Base-by-base conservation (phyloP, 768 basidiomycete species). In the Pisolithus sp. region DNA sequence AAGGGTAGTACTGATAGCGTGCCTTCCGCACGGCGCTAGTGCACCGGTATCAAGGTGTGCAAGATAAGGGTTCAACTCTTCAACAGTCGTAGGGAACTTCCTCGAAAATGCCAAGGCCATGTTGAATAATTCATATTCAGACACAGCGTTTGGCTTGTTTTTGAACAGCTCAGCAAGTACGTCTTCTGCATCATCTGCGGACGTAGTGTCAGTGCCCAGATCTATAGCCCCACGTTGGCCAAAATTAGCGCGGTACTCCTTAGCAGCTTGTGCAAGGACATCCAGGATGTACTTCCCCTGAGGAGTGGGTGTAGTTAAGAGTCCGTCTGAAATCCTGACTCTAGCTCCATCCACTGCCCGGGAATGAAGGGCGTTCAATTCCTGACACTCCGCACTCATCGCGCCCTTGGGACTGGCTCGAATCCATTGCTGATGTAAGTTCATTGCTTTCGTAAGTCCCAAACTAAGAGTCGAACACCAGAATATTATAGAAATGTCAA, bases 311-410 rank as follows among this genome's bases (percentile, higher is more conserved):
- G 80, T 77, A 15, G 66, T 76, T n/a, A 65, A 62, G 21, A 85
- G 65, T 43, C 77, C 70, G 37, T 79, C 81, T 0, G 79, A 83
- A 48, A 81, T 82, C 60, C 70, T 79, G 47, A 85, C 75, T 10
- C 72, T 71, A 1, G 78, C 83, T 0, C 84, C 84, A 56, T 86
- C 84, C 1, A 85, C 84, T 2, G 78, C 81, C 49, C 82, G 81
- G 3, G 84, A 86, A 57, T 86, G 82, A 8, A 86, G 65, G 0
- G 83, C 84, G 53, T 85, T 86, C 23, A 86, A 70, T 59, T 86
- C 83, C 57, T 85, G 84, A 56, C 83, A 86, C 66, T 86, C 78
- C 0, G 75, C 65, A 57, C 79, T 77, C 56, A 84, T 68, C 0
- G 83, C 83, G 26, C 83, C 83, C 45, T 74, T 63, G 0, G 78